A percentile compares a stretch with the other conserved stretches of the same genome.
Evolutionary conservation across 768 basidiomycete species (phyloP).

Genomic region (Boletus vinaceobasis): DNA sequence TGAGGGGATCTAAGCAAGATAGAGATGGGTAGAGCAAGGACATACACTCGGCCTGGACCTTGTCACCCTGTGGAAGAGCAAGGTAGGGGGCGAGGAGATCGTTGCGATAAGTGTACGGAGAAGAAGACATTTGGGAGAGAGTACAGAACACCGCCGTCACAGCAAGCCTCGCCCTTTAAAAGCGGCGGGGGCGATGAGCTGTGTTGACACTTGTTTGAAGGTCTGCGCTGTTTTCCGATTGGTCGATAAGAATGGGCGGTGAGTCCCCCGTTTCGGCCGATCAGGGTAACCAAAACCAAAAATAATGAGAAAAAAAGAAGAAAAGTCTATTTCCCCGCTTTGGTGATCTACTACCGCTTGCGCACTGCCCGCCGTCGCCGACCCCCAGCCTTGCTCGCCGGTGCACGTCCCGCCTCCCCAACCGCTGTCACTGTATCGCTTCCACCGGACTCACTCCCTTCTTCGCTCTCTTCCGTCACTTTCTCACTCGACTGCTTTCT

Average conservation of each 20-base stretch:
- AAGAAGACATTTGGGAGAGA: constrained; percentile 21
- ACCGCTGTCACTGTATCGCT: constrained; percentile 37
- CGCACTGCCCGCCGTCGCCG: constrained; percentile 58
- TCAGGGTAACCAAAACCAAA: background rate
- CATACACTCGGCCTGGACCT: constrained; percentile 92
- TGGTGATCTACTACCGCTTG: constrained; percentile 33
- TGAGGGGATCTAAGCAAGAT: constrained; percentile 31
- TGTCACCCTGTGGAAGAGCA: constrained; percentile 83
- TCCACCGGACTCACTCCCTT: constrained; percentile 43
- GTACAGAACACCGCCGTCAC: background rate
- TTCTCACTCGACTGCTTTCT: constrained; percentile 23
- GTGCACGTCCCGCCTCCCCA: constrained; percentile 24
- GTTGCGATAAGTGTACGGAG: constrained; percentile 55
- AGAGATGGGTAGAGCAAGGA: constrained; percentile 1
- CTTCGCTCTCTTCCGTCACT: constrained; percentile 35
- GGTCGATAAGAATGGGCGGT: constrained; percentile 26
- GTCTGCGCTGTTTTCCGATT: constrained; percentile 17
- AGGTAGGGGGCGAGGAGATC: constrained; percentile 90
- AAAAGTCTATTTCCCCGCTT: constrained; percentile 19
- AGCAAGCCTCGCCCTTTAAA: constrained; percentile 24
- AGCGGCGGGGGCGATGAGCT: constrained; percentile 6
- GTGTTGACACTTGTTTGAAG: constrained; percentile 27
- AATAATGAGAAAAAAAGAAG: background rate
- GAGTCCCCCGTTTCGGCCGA: background rate
- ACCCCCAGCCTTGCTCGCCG: constrained; percentile 56